These are phyloP conservation scores for Cyclotella baltica DNA, from an alignment of 108 stramenopile species.

Conservation along the genomic window DNA sequence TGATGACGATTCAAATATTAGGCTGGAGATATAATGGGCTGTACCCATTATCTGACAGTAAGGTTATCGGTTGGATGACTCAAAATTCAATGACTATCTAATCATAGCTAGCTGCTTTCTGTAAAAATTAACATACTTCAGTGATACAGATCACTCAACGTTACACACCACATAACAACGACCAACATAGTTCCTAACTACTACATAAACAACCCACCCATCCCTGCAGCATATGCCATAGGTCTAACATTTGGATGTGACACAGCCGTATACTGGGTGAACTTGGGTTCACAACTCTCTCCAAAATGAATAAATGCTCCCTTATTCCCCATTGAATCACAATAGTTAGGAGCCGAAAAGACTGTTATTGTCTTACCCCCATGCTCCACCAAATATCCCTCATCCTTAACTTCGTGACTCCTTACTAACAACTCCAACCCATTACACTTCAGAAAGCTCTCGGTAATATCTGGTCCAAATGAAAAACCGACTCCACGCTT, in stretches of 20 bases:
- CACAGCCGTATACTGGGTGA: constrained; percentile 89
- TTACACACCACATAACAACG: no score
- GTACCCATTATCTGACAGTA: no score
- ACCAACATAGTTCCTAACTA: not conserved
- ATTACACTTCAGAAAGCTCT: constrained; percentile 86
- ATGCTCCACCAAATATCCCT: constrained; percentile 99
- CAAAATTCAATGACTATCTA: no score
- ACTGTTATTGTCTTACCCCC: constrained; percentile 98
- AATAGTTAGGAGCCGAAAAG: constrained; percentile 99
- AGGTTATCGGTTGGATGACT: no score
- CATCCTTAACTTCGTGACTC: constrained; percentile 97
- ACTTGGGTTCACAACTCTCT: constrained; percentile 81
- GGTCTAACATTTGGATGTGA: constrained; percentile 97
- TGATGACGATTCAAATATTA: no score
- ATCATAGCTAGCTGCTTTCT: no score
- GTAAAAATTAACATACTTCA: no score
- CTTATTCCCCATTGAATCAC: constrained; percentile 99
- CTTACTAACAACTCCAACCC: constrained; percentile 88
- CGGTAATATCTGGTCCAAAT: constrained; percentile 97
- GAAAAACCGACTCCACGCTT: constrained; percentile 97
- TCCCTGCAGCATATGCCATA: constrained; percentile 98
- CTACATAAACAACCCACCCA: constrained; percentile 81
- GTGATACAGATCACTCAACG: no score
- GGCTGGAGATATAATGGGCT: no score
- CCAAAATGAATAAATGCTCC: constrained; percentile 97